Conservation (phyloP, 306 rosid genomes). For the Benincasa hispida region DNA sequence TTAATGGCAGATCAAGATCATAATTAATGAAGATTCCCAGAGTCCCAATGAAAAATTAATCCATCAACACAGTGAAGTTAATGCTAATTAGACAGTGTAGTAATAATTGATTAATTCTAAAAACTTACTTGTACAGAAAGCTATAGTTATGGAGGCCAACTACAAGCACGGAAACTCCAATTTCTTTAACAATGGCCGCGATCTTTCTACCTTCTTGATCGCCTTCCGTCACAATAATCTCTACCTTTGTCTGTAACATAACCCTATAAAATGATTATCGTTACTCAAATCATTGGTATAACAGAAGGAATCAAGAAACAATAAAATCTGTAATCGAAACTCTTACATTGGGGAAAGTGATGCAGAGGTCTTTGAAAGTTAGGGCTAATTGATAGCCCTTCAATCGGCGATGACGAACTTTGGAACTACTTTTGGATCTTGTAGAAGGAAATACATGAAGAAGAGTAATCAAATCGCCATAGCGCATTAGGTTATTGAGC, state of each 20-base stretch:
- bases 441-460: conserved; percentile 57
- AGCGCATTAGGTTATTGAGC: conserved; percentile 54
- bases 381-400: conserved; percentile 72
- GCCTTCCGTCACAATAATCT: conserved; percentile 78
- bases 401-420: conserved; percentile 47
- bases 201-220: conserved; percentile 59
- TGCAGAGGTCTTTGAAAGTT: conserved; percentile 67
- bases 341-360: conserved; percentile 45
- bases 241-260: conserved; percentile 83
- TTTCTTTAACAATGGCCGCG: conserved; percentile 42
- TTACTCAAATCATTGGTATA: background rate
- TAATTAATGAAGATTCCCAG: background rate
- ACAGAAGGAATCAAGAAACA: background rate
- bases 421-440: conserved; percentile 43
- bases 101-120: background rate
- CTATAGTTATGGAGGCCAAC: conserved; percentile 86
- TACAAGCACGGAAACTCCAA: conserved; percentile 69
- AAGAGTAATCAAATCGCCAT: conserved; percentile 64
- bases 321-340: background rate
- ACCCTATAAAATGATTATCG: conserved; percentile 26
- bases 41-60: background rate
- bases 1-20: conserved; percentile 3
- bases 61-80: background rate
- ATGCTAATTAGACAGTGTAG: background rate
- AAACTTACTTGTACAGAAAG: conserved; percentile 81